Percentiles rank a stretch among this genome's conserved stretches.
Evolutionary conservation across 1,139 yeast species (phyloP).

Genomic region (Scheffersomyces stambukii): DNA sequence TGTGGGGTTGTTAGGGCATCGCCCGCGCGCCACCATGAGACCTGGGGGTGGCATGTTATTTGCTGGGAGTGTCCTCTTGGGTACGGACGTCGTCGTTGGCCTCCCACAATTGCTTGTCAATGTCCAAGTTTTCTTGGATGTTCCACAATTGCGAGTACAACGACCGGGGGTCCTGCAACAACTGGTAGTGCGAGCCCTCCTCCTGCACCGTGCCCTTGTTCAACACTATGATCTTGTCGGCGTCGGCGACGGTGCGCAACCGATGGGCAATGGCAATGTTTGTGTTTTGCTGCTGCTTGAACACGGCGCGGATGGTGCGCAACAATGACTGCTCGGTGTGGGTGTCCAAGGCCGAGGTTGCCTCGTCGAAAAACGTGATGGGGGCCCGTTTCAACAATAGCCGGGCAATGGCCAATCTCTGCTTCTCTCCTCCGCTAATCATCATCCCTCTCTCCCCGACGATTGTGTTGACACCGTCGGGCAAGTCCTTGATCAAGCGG

Average conservation of each 20-base stretch:
- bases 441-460: slow-evolving; percentile 99
- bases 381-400: slow-evolving; percentile 80
- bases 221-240: slow-evolving; percentile 88
- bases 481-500: slow-evolving; percentile 61
- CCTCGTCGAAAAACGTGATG: slow-evolving; percentile 93
- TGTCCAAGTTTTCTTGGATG: slow-evolving; percentile 78
- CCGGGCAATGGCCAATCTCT: slow-evolving; percentile 89
- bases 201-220: slow-evolving; percentile 77
- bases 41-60: no score
- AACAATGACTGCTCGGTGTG: slow-evolving; percentile 88
- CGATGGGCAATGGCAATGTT: slow-evolving; percentile 93
- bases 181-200: slow-evolving; percentile 73
- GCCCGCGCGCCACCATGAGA: no score
- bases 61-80: no score
- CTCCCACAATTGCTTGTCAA: slow-evolving; percentile 27
- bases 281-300: slow-evolving; percentile 57
- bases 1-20: no score
- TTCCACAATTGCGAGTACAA: slow-evolving; percentile 82
- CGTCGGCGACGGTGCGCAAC: slow-evolving; percentile 87
- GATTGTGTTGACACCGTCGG: slow-evolving; percentile 77
- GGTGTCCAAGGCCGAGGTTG: slow-evolving; percentile 94
- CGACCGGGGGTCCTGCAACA: slow-evolving; percentile 51
- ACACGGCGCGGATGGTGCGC: slow-evolving; percentile 62
- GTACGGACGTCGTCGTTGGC: no score
- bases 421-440: slow-evolving; percentile 99